Evolutionary conservation across 805 yeast species (phyloP).

Genomic region (Dipodascus albidus): DNA sequence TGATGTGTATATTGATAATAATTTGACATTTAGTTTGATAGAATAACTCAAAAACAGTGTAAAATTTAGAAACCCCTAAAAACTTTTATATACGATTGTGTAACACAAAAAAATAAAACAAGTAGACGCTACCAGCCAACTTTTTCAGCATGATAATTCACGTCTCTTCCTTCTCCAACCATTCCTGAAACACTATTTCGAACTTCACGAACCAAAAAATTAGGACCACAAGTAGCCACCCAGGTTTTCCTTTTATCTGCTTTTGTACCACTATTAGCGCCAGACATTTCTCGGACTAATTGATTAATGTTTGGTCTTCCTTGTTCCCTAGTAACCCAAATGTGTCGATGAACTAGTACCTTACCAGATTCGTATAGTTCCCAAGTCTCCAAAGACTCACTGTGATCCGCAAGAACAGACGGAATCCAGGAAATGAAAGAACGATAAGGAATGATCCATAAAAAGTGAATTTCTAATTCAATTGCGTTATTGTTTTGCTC

Average conservation of each 20-base stretch:
- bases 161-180: constrained; percentile 16
- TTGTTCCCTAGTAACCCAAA: constrained; percentile 22
- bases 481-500: background rate
- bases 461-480: constrained; percentile 15
- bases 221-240: constrained; percentile 24
- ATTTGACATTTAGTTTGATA: too few relatives aligned
- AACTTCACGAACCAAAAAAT: constrained; percentile 19
- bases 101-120: too few relatives aligned
- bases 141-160: constrained; percentile 20
- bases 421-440: constrained; percentile 20
- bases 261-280: constrained; percentile 8
- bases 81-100: too few relatives aligned
- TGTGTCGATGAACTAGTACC: constrained; percentile 13
- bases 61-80: too few relatives aligned
- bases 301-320: constrained; percentile 21
- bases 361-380: background rate
- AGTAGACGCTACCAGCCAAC: constrained; percentile 27
- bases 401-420: constrained; percentile 5
- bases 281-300: constrained; percentile 14
- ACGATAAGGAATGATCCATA: constrained; percentile 23
- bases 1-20: too few relatives aligned
- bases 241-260: constrained; percentile 4
- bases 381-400: background rate
- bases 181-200: constrained; percentile 20
- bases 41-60: too few relatives aligned